Evolutionary conservation across 2,329 filamentous ascomycete genomes (phyloP).

Genomic region (Raffaelea arxii): DNA sequence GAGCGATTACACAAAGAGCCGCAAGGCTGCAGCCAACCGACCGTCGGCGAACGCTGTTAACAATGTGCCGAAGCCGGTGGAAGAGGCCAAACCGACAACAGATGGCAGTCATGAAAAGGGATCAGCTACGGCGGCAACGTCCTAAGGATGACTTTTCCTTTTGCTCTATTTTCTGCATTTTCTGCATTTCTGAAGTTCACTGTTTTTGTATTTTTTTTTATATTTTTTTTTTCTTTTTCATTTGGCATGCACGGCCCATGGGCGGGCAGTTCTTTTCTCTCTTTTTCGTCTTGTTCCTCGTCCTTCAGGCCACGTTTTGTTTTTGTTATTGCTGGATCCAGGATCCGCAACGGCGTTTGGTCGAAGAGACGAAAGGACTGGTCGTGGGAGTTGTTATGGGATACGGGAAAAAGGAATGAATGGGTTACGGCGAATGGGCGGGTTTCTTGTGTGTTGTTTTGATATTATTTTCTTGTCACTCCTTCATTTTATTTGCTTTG

Average conservation of each 20-base stretch:
- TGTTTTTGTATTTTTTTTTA: background rate
- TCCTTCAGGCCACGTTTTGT: too few species aligned
- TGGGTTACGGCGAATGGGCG: background rate
- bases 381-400: background rate
- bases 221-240: slow-evolving; percentile 1
- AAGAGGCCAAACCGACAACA: slow-evolving; percentile 30
- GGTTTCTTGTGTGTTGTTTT: background rate
- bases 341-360: background rate
- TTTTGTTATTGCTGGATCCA: slow-evolving; percentile 1
- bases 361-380: background rate
- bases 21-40: slow-evolving; percentile 40
- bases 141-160: too few species aligned
- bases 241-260: background rate
- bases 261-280: background rate
- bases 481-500: background rate
- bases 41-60: slow-evolving; percentile 22
- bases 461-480: background rate
- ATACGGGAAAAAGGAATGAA: background rate
- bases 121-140: too few species aligned
- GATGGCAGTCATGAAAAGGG: slow-evolving; percentile 7
- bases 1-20: slow-evolving; percentile 54
- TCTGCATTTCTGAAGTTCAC: background rate
- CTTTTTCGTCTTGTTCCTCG: background rate
- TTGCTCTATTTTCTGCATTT: background rate
- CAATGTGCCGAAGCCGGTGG: slow-evolving; percentile 27